phyloP scores from a whole-genome alignment of 2,329 filamentous ascomycete genomes.

The Mycosphaerelloides madeirae region DNA sequence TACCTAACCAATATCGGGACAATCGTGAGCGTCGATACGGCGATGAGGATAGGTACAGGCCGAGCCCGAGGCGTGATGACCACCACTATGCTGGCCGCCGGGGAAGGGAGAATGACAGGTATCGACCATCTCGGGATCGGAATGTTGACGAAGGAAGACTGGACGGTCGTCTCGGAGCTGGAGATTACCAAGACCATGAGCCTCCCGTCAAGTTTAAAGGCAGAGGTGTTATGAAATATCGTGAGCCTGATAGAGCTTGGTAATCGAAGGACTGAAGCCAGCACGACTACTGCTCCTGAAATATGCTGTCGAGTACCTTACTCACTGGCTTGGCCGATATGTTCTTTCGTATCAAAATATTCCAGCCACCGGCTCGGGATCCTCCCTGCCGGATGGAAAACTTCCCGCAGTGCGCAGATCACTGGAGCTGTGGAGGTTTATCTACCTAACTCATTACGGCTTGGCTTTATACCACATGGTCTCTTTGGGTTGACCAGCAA shows the following conservation, averaged over 20 bases:
- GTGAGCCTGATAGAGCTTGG: conserved; percentile 22
- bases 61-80: conserved; percentile 27
- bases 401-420: too few relatives aligned
- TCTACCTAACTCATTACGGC: too few relatives aligned
- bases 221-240: conserved; percentile 38
- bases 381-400: too few relatives aligned
- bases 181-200: conserved; percentile 24
- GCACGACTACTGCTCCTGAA: too few relatives aligned
- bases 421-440: too few relatives aligned
- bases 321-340: too few relatives aligned
- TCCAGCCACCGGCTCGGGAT: too few relatives aligned
- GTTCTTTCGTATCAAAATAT: too few relatives aligned
- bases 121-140: conserved; percentile 18
- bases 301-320: too few relatives aligned
- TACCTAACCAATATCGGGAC: conserved; percentile 34
- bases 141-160: conserved; percentile 37
- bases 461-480: too few relatives aligned
- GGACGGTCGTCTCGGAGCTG: conserved; percentile 19
- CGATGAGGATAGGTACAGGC: conserved; percentile 27
- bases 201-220: conserved; percentile 38
- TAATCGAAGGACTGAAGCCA: too few relatives aligned
- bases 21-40: conserved; percentile 15
- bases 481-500: too few relatives aligned
- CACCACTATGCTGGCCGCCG: conserved; percentile 14
- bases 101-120: conserved; percentile 18